These are phyloP conservation scores for Hordeum marinum DNA, from an alignment of 176 grass and related monocot genomes.

Conservation along the genomic window DNA sequence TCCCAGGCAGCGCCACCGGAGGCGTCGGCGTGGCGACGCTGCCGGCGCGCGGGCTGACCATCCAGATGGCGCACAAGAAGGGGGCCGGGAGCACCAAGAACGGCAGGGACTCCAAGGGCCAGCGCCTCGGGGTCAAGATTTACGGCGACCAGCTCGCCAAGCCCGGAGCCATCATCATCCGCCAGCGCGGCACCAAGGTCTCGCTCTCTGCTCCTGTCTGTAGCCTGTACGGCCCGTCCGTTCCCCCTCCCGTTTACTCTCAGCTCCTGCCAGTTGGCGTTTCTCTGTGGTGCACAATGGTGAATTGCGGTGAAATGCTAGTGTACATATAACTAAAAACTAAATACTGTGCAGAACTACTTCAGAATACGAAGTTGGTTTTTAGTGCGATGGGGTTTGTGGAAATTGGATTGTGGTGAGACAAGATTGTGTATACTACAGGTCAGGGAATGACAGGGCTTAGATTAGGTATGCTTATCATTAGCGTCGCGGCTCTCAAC, in stretches of 20 bases:
- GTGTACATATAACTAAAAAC: not conserved
- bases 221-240: not conserved
- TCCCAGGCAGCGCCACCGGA: not conserved
- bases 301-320: not conserved
- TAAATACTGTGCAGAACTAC: not conserved
- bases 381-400: not conserved
- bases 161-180: conserved; percentile 90
- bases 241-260: not conserved
- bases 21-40: conserved; percentile 16
- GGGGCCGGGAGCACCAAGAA: conserved; percentile 96
- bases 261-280: not conserved
- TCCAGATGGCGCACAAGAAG: conserved; percentile 98
- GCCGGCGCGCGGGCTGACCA: conserved; percentile 61
- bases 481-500: not conserved
- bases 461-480: not conserved
- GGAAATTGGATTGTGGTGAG: not conserved
- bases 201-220: not conserved
- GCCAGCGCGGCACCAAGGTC: conserved; percentile 97
- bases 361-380: not conserved
- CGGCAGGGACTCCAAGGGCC: conserved; percentile 75
- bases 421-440: not conserved
- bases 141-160: conserved; percentile 92
- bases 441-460: not conserved
- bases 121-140: conserved; percentile 94
- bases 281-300: not conserved